Percentiles rank a stretch among this genome's conserved stretches.
phyloP scores from a whole-genome alignment of 495 filamentous ascomycete species.

The Bryoglossum gracile region DNA sequence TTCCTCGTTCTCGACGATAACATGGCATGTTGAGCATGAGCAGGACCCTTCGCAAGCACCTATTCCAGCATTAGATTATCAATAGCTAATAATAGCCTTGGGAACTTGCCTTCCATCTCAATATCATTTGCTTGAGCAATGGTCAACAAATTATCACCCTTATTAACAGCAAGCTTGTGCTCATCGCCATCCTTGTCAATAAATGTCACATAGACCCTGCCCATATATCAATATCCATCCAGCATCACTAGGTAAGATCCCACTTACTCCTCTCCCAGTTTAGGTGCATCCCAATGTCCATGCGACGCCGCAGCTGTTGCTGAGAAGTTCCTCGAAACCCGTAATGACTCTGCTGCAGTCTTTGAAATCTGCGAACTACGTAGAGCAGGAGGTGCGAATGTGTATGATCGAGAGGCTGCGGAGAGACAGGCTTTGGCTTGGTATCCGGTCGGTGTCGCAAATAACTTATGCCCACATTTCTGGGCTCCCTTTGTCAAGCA shows the following conservation, averaged over 20 bases:
- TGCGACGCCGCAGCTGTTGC: constrained; percentile 53
- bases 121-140: constrained; percentile 92
- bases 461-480: too few species aligned
- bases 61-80: constrained; percentile 24
- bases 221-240: constrained; percentile 7
- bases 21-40: constrained; percentile 95
- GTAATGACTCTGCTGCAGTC: too few species aligned
- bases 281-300: constrained; percentile 75
- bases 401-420: too few species aligned
- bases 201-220: constrained; percentile 82
- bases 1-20: constrained; percentile 77
- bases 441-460: too few species aligned
- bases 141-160: constrained; percentile 87
- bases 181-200: constrained; percentile 84
- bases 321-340: constrained; percentile 48
- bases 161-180: constrained; percentile 67
- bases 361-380: too few species aligned
- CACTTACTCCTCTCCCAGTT: constrained; percentile 88
- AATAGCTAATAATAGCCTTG: neutral
- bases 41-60: constrained; percentile 93
- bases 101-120: constrained; percentile 79
- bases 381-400: too few species aligned
- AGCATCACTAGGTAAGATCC: neutral
- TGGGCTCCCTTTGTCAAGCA: too few species aligned
- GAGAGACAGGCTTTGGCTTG: too few species aligned